Evolutionary conservation across 2,329 filamentous ascomycete genomes (phyloP).

Genomic region (Claviceps sp.): DNA sequence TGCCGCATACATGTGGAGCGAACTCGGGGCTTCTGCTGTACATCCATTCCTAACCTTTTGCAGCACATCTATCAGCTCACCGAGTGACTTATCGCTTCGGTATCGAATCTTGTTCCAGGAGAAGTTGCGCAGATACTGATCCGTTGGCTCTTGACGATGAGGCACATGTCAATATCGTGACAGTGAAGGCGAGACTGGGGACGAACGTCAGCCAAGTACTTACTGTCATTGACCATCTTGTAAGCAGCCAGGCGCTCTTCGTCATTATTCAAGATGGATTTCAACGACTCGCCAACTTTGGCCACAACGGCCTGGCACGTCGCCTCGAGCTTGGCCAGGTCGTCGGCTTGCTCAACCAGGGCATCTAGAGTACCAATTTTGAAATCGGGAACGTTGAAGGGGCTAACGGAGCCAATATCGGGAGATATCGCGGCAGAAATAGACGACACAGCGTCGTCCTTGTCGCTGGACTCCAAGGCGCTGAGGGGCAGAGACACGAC

Average conservation of each 20-base stretch:
- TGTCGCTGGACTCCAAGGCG: conserved; percentile 67
- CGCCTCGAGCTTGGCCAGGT: conserved; percentile 74
- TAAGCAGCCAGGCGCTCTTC: conserved; percentile 72
- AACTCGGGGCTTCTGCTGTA: background rate
- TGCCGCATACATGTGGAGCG: no score
- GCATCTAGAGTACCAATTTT: conserved; percentile 96
- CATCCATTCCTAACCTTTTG: conserved; percentile 52
- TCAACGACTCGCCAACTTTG: conserved; percentile 80
- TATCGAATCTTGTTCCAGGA: conserved; percentile 98
- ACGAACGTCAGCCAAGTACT: conserved; percentile 19
- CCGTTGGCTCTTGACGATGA: conserved; percentile 63
- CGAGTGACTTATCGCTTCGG: conserved; percentile 77
- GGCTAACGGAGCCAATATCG: conserved; percentile 62
- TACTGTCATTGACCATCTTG: conserved; percentile 91
- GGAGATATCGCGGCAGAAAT: conserved; percentile 57
- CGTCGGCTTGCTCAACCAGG: conserved; percentile 90
- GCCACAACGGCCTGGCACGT: conserved; percentile 69
- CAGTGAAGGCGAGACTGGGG: conserved; percentile 9
- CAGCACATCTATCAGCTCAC: conserved; percentile 73
- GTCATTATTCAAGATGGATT: conserved; percentile 69
- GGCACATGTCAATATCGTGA: background rate
- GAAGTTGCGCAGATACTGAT: conserved; percentile 81
- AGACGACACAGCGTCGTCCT: conserved; percentile 67
- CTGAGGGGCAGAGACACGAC: conserved; percentile 82
- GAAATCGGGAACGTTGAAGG: conserved; percentile 81